Evolutionary conservation across 768 basidiomycete species (phyloP), one percentile per base, ranked within the genome.

Genomic region (Bullera alba): DNA sequence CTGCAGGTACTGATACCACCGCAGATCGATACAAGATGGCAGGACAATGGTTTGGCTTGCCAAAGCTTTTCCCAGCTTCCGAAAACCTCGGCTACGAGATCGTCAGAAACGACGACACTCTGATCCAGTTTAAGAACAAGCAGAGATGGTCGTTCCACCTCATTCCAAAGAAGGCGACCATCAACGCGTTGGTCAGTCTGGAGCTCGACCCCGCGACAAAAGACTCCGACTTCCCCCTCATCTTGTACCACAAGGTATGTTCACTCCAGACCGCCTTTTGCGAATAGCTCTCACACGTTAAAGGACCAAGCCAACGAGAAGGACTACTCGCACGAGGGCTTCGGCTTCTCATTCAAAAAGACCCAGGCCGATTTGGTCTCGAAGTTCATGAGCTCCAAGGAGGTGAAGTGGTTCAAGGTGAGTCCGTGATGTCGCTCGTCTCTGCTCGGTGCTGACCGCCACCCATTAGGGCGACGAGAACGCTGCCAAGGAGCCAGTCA

Each of bases 91-190:
- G 71, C 14, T 74, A 75, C 51, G 66, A 75, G 58, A 69, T 76
- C 32, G 55, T 61, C 43, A 60, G 61, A 56, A 74, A 74, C 51
- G 73, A 76, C 41, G 70, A 65, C 14, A 72, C 48, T 45, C 71
- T 58, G 45, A 75, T 76, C 48, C 75, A 76, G 61, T 76, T 77
- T 63, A 75, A 75, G 67, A 75, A 76, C 57, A 75, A 76, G 57
- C 75, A 76, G 74, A 66, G 72, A 17, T 75, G 75, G 75, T 73
- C 71, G 5, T 76, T 76, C 65, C 72, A 71, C 34, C 60, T 70
- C 17, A 69, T 75, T 23, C 60, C 73, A 25, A 76, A 76, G 53
- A 61, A 66, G 15, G 65, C 71, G 7, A 76, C 75, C 5, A 75
- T 77, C 58, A 76, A 75, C 57, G 76, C 73, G n/a, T 62, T 76